phyloP scores from a whole-genome alignment of 768 basidiomycete genomes.

The Sporobolomyces phaffii region DNA sequence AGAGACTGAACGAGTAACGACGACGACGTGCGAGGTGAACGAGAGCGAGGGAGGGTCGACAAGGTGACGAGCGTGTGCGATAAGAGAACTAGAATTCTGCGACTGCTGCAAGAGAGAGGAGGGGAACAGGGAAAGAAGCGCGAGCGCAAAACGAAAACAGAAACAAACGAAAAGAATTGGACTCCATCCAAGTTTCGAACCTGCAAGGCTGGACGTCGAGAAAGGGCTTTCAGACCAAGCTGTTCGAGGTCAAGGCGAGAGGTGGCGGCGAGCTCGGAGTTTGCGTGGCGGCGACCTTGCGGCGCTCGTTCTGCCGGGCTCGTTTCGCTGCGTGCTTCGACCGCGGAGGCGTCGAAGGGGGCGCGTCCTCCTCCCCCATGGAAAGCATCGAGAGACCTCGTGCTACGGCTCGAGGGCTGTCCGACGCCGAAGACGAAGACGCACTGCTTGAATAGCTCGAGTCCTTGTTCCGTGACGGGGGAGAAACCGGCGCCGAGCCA shows the following conservation, averaged over 20 bases:
- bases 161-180: neutral
- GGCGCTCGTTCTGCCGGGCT: conserved; percentile 7
- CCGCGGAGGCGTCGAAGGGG: neutral
- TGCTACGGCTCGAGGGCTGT: neutral
- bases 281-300: neutral
- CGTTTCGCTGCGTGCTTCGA: conserved; percentile 13
- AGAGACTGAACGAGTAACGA: neutral
- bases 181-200: neutral
- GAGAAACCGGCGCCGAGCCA: too few relatives aligned
- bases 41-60: neutral
- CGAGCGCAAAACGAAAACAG: neutral
- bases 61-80: neutral
- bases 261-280: neutral
- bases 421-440: neutral
- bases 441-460: neutral
- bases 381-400: neutral
- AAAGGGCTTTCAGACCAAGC: neutral
- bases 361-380: neutral
- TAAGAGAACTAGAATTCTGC: neutral
- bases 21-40: neutral
- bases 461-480: neutral
- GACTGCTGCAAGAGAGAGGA: neutral
- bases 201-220: too few relatives aligned
- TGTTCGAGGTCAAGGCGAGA: neutral
- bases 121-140: neutral